These are phyloP conservation scores for Ceratobasidium sp. DNA, from an alignment of 1,284 basidiomycete genomes.

Conservation along the genomic window DNA sequence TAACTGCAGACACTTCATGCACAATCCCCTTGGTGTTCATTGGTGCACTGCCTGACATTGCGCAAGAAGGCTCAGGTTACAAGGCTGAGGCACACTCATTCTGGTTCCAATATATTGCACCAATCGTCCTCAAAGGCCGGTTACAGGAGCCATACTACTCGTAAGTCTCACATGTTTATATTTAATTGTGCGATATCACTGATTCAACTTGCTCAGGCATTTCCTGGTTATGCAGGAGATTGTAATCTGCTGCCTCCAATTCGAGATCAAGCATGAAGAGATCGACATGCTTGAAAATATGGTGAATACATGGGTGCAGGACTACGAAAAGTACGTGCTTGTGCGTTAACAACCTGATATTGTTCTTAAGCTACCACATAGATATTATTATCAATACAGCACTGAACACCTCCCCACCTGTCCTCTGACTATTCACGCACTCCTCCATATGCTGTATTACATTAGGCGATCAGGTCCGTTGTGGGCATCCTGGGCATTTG, in stretches of 20 bases:
- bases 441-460: conserved; percentile 57
- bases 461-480: conserved; percentile 57
- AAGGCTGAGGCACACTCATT: conserved; percentile 57
- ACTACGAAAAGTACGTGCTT: conserved; percentile 47
- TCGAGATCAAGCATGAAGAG: conserved; percentile 56
- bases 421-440: conserved; percentile 58
- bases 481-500: conserved; percentile 61
- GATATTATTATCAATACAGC: conserved; percentile 57
- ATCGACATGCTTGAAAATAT: conserved; percentile 53
- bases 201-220: conserved; percentile 46
- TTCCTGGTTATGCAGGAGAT: conserved; percentile 28
- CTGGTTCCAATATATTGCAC: conserved; percentile 55
- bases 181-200: conserved; percentile 52
- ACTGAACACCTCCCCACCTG: conserved; percentile 55
- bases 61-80: conserved; percentile 49
- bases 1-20: conserved; percentile 2
- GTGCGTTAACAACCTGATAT: too few relatives aligned
- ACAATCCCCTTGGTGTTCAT: conserved; percentile 4
- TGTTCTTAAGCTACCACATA: too few relatives aligned
- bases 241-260: conserved; percentile 56
- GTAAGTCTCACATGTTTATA: conserved; percentile 52
- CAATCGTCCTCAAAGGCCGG: conserved; percentile 51
- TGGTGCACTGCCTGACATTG: conserved; percentile 50
- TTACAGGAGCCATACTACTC: conserved; percentile 52
- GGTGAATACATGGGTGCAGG: conserved; percentile 34